Percentiles rank a stretch among this genome's conserved stretches.
These are phyloP conservation scores for Schizopora paradoxa DNA, from an alignment of 1,284 basidiomycete species.

Conservation along the genomic window DNA sequence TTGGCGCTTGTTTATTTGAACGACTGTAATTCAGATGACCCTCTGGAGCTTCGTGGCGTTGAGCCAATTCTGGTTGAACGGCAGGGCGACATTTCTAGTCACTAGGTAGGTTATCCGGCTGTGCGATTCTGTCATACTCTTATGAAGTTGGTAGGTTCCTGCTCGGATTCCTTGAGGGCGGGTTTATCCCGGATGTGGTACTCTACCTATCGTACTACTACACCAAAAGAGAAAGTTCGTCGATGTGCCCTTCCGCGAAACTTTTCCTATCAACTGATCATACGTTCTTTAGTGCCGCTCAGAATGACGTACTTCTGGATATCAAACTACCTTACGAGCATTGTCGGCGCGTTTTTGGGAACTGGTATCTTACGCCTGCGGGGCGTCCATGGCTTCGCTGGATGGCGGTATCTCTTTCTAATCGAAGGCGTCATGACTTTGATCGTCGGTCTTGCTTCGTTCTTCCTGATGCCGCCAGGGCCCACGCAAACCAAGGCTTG, in stretches of 20 bases:
- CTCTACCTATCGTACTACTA: constrained; percentile 66
- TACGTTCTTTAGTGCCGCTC: too few relatives aligned
- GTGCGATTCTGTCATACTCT: background rate
- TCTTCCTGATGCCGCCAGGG: constrained; percentile 64
- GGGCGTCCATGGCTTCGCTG: constrained; percentile 48
- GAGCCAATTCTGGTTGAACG: constrained; percentile 60
- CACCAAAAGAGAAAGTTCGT: too few relatives aligned
- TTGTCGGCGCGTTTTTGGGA: constrained; percentile 57
- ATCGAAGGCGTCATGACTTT: constrained; percentile 52
- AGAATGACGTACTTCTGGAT: constrained; percentile 68
- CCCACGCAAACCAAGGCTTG: constrained; percentile 65
- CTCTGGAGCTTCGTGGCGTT: constrained; percentile 53
- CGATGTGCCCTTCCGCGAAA: too few relatives aligned
- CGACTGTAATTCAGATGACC: constrained; percentile 7
- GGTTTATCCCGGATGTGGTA: constrained; percentile 60
- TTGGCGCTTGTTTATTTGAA: background rate
- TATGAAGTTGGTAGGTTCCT: constrained; percentile 19
- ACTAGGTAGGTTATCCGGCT: constrained; percentile 33
- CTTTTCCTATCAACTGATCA: too few relatives aligned
- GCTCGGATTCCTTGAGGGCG: constrained; percentile 51
- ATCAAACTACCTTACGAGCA: constrained; percentile 46
- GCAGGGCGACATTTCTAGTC: constrained; percentile 48
- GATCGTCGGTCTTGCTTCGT: constrained; percentile 52
- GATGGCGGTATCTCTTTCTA: constrained; percentile 55
- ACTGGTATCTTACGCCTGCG: constrained; percentile 59